These are phyloP conservation scores for Macrocybe gigantea DNA, from an alignment of 768 basidiomycete genomes.

Conservation along the genomic window DNA sequence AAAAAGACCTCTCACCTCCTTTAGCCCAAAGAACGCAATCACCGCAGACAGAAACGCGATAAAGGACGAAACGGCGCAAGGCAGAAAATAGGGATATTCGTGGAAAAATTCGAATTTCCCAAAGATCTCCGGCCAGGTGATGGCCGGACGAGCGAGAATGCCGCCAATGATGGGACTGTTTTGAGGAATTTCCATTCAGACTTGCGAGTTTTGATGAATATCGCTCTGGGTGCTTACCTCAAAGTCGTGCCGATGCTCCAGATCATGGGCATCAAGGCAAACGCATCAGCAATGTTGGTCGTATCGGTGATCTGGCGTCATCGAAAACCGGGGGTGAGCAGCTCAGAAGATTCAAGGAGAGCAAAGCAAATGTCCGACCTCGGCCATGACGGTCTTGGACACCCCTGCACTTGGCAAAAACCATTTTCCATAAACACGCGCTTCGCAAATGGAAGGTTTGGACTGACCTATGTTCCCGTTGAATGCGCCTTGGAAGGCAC, in stretches of 20 bases:
- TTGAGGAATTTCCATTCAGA: not conserved
- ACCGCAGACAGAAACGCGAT: conserved; percentile 13
- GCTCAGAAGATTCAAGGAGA: not conserved
- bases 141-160: conserved; percentile 22
- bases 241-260: conserved; percentile 19
- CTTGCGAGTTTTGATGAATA: not conserved
- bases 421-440: not conserved
- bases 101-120: conserved; percentile 20
- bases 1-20: conserved; percentile 15
- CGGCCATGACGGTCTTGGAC: conserved; percentile 15
- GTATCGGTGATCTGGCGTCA: conserved; percentile 18
- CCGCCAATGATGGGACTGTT: conserved; percentile 22
- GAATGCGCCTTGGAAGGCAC: conserved; percentile 11
- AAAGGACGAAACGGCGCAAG: conserved; percentile 16
- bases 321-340: no score
- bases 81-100: conserved; percentile 29
- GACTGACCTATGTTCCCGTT: conserved; percentile 35
- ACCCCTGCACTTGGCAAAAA: conserved; percentile 5
- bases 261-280: conserved; percentile 20
- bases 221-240: conserved; percentile 11
- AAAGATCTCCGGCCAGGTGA: conserved; percentile 22
- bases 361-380: conserved; percentile 3
- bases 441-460: no score
- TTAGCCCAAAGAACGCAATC: conserved; percentile 17
- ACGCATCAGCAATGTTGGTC: conserved; percentile 20